Conservation (phyloP, 140 eudicot species). For the Ambrosia hybrid region DNA sequence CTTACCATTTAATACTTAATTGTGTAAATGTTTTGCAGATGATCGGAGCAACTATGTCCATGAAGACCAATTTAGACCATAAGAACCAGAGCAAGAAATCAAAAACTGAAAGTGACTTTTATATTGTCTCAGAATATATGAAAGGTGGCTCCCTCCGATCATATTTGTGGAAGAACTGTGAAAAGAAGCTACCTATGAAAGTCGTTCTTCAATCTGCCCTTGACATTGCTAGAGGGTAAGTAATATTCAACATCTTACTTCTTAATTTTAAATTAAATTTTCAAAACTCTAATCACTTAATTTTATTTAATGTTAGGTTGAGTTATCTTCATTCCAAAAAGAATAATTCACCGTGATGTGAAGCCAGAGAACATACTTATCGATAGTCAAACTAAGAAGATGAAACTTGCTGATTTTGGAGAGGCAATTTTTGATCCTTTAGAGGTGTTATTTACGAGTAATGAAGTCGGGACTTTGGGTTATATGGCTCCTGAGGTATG, state of each 20-base stretch:
- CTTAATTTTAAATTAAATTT: not conserved
- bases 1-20: too few relatives aligned
- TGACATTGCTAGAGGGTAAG: slow-evolving; percentile 36
- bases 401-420: slow-evolving; percentile 24
- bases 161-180: slow-evolving; percentile 10
- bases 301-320: not conserved
- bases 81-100: slow-evolving; percentile 8
- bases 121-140: slow-evolving; percentile 27
- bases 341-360: not conserved
- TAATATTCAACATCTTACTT: not conserved
- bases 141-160: slow-evolving; percentile 30
- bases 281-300: not conserved
- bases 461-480: slow-evolving; percentile 20
- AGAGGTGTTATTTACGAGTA: not conserved
- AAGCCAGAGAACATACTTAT: slow-evolving; percentile 27
- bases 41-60: too few relatives aligned
- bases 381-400: not conserved
- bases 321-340: too few relatives aligned
- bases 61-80: too few relatives aligned
- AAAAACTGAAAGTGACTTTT: slow-evolving; percentile 18
- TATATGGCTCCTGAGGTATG: not conserved
- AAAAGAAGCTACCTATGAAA: slow-evolving; percentile 24
- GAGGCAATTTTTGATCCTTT: not conserved
- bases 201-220: slow-evolving; percentile 5
- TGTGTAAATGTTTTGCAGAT: too few relatives aligned